phyloP scores from a whole-genome alignment of 2,329 filamentous ascomycete genomes.

The Gnomoniopsis smithogilvyi region DNA sequence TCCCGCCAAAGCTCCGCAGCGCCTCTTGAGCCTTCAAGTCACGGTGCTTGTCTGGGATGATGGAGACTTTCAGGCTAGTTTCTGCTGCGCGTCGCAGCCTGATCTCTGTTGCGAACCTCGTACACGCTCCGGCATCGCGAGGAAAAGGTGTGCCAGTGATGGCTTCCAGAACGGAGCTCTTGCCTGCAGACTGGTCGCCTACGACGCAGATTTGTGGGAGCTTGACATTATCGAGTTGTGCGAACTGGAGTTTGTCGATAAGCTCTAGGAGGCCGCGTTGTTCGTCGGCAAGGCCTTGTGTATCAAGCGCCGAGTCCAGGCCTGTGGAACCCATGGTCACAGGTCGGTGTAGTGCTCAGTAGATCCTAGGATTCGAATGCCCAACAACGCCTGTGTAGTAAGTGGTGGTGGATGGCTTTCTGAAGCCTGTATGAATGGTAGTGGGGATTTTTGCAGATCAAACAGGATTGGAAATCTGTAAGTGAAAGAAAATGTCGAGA shows the following conservation, averaged over 20 bases:
- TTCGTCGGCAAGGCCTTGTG: constrained; percentile 49
- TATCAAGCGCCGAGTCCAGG: constrained; percentile 45
- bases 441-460: background rate
- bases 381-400: background rate
- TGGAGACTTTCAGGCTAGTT: constrained; percentile 44
- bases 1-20: constrained; percentile 46
- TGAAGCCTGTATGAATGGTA: background rate
- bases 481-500: background rate
- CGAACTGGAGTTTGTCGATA: constrained; percentile 39
- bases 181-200: constrained; percentile 62
- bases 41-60: constrained; percentile 51
- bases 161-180: constrained; percentile 62
- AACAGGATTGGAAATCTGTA: background rate
- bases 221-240: constrained; percentile 34
- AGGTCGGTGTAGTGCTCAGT: background rate
- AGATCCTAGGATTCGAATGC: too few relatives aligned
- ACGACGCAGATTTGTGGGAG: constrained; percentile 63
- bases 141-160: constrained; percentile 61
- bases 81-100: constrained; percentile 47
- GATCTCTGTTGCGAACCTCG: constrained; percentile 59
- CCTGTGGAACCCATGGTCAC: constrained; percentile 3
- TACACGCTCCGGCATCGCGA: constrained; percentile 57
- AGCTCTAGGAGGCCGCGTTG: constrained; percentile 56
- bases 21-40: constrained; percentile 43
- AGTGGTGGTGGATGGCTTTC: background rate